Evolutionary conservation across 1,284 basidiomycete species (phyloP).

Genomic region (Phellopilus nigrolimitatus): DNA sequence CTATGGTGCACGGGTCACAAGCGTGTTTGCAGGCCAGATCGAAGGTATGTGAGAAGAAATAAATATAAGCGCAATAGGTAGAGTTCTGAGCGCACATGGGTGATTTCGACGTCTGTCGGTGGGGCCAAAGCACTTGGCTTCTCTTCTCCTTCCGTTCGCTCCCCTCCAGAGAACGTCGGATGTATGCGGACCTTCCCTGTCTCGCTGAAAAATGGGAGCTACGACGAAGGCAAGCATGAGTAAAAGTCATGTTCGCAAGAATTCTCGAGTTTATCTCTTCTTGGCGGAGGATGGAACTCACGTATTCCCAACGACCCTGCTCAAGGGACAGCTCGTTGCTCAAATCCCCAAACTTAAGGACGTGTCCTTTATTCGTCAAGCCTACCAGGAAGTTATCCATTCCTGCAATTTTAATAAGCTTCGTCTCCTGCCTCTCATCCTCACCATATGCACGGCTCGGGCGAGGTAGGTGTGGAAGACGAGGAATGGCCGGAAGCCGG

Average conservation of each 20-base stretch:
- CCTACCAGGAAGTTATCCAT: constrained; percentile 66
- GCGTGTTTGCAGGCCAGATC: constrained; percentile 22
- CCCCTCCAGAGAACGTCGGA: constrained; percentile 36
- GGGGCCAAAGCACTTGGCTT: constrained; percentile 29
- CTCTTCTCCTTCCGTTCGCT: constrained; percentile 20
- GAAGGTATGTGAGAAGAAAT: constrained; percentile 2
- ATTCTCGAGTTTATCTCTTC: constrained; percentile 12
- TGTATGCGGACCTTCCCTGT: constrained; percentile 42
- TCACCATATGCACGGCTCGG: constrained; percentile 29
- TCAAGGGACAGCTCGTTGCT: constrained; percentile 34
- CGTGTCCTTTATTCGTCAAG: constrained; percentile 74
- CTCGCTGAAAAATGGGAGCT: constrained; percentile 70
- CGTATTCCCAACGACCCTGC: constrained; percentile 68
- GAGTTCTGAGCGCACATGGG: constrained; percentile 50
- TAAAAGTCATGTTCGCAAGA: constrained; percentile 26
- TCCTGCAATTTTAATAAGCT: constrained; percentile 74
- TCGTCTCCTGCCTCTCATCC: constrained; percentile 32
- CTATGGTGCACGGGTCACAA: constrained; percentile 45
- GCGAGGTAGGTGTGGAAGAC: constrained; percentile 44
- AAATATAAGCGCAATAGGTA: background rate
- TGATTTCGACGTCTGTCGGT: constrained; percentile 52
- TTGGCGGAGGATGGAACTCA: constrained; percentile 36
- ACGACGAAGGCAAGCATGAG: background rate
- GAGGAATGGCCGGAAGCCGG: constrained; percentile 35
- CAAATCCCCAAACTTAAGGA: constrained; percentile 52